Base-by-base conservation (phyloP, 805 yeast genomes). In the Saccharomyces kudriavzevii region DNA sequence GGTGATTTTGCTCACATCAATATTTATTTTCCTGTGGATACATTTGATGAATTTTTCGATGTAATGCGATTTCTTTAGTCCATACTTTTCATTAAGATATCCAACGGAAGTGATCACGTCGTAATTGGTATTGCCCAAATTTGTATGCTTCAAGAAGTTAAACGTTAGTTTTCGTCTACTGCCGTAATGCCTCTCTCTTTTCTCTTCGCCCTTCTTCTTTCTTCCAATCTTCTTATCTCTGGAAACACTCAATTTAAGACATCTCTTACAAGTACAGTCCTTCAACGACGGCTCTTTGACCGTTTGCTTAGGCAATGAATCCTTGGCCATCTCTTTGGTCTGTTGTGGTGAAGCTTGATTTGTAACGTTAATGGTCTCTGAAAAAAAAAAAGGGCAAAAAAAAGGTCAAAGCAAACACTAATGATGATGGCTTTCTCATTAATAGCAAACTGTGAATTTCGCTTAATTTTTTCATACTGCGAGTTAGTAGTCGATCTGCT, bases 81-180 rank as follows among this genome's bases (percentile, higher is more conserved):
- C 71, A 53, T 66, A 69, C 47, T 69, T 69, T 40, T 61, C 65
- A 46, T 62, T 65, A 35, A 69, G 53, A 51, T 68, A 69, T 28
- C 61, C 63, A 28, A 65, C 64, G 1, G 70, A 67, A 1, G 70
- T 67, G 25, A 68, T 66, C 40, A 62, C 52, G 35, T 61, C 62
- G 53, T 68, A 68, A 48, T 64, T 61, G 3, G 68, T 62, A 10
- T 63, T 66, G 43, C 62, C 60, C 6, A 62, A 45, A 3, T 62
- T 54, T 63, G 67, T 55, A 43, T 60, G 56, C 30, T 56, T 63
- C 49, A 57, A 52, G 45, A 68, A 65, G 35, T 60, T 62, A 46
- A 61, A 61, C 24, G 58, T 57, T 4, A 52, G 54, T 49, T 56
- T 61, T 47, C 61, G 47, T 40, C 47, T 35, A 46, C 45, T 52